These are phyloP conservation scores for Microstegium vimineum DNA, from an alignment of 176 grass and related monocot species.

Conservation along the genomic window DNA sequence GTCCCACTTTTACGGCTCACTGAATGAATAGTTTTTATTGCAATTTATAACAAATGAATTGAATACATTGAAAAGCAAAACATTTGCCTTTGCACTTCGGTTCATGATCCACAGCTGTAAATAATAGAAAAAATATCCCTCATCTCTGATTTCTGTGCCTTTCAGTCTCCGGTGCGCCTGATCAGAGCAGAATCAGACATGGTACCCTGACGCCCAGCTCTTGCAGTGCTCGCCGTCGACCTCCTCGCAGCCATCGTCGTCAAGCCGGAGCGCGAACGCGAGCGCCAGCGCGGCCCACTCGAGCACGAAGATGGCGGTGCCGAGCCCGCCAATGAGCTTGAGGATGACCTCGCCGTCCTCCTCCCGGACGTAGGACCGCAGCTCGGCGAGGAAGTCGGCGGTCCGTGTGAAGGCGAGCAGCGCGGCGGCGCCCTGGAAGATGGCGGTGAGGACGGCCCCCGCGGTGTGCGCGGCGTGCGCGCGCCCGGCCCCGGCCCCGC, in stretches of 20 bases:
- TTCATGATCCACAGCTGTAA: background rate
- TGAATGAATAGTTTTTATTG: background rate
- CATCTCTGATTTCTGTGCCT: background rate
- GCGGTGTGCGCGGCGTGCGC: constrained; percentile 49
- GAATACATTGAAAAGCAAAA: constrained; percentile 27
- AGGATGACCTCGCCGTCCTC: constrained; percentile 71
- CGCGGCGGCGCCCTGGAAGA: constrained; percentile 67
- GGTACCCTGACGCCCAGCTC: constrained; percentile 61
- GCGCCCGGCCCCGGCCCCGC: background rate
- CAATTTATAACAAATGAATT: background rate
- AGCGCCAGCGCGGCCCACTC: constrained; percentile 65
- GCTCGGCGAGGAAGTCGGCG: constrained; percentile 49
- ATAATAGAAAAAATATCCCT: background rate
- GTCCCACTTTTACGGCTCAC: background rate
- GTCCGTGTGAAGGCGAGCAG: constrained; percentile 61
- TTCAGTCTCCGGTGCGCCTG: background rate
- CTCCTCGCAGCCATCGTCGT: constrained; percentile 13
- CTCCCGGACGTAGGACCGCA: constrained; percentile 60
- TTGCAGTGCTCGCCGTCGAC: constrained; percentile 31
- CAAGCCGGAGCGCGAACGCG: constrained; percentile 57
- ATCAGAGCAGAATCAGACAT: constrained; percentile 34
- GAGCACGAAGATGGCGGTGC: constrained; percentile 62
- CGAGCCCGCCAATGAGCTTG: constrained; percentile 64
- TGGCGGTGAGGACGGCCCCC: constrained; percentile 63
- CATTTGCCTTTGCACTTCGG: constrained; percentile 22